Evolutionary conservation across 257 asterid species (phyloP).

Genomic region (Knoxia roxburghii): DNA sequence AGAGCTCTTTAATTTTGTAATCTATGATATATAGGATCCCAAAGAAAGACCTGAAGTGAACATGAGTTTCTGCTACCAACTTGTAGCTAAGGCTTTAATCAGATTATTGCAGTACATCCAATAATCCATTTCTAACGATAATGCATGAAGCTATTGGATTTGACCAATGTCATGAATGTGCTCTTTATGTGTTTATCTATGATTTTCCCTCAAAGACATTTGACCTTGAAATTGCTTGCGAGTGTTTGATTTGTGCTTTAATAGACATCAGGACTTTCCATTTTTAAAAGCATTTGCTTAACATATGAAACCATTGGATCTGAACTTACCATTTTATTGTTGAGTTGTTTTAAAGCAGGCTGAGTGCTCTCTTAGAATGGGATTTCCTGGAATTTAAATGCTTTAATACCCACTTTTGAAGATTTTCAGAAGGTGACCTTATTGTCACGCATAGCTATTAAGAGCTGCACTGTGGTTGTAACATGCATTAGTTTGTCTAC

Average conservation of each 20-base stretch:
- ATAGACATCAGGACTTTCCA: background rate
- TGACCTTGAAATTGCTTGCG: background rate
- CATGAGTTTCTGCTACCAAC: background rate
- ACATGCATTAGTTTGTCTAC: background rate
- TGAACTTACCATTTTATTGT: background rate
- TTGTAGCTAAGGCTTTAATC: background rate
- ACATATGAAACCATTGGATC: background rate
- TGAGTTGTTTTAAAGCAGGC: background rate
- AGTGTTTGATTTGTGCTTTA: background rate
- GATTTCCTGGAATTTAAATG: background rate
- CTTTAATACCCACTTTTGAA: constrained; percentile 1
- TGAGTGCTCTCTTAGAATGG: background rate
- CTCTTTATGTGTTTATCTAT: background rate
- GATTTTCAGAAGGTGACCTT: background rate
- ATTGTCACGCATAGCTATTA: background rate
- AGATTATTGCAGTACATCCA: background rate
- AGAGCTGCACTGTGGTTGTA: no score
- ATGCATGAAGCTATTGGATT: background rate
- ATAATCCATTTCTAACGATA: background rate
- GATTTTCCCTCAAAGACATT: background rate
- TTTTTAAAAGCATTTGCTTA: background rate
- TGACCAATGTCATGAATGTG: background rate
- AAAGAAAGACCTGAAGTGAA: background rate
- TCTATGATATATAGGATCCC: background rate
- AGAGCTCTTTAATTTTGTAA: background rate